Percentiles rank a stretch among this genome's conserved stretches.
Evolutionary conservation across 2,329 filamentous ascomycete species (phyloP).

Genomic region (Pseudocercospora macadamiae): DNA sequence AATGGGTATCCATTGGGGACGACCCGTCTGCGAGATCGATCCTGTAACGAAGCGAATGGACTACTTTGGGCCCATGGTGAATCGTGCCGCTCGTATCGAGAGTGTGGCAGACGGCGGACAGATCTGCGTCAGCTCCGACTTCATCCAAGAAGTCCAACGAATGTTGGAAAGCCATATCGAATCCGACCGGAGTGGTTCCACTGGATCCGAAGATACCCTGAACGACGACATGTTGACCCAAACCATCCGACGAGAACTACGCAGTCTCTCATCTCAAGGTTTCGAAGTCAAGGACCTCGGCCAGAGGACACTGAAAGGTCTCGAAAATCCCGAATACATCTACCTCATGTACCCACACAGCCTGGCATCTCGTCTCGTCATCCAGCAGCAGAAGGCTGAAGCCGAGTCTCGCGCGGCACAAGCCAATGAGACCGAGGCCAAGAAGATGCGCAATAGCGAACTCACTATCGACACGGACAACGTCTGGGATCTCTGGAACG

Average conservation of each 20-base stretch:
- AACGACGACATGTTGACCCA: constrained; percentile 74
- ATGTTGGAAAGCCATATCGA: constrained; percentile 90
- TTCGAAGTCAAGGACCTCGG: constrained; percentile 97
- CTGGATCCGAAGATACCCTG: constrained; percentile 72
- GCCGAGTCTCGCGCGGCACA: constrained; percentile 38
- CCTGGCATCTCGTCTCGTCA: constrained; percentile 76
- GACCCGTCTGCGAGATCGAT: constrained; percentile 91
- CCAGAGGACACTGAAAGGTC: constrained; percentile 90
- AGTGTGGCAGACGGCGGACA: constrained; percentile 94
- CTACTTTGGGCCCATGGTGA: constrained; percentile 99
- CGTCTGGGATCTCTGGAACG: constrained; percentile 87
- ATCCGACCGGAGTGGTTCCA: constrained; percentile 69
- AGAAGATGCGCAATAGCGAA: constrained; percentile 61
- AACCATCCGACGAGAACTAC: constrained; percentile 82
- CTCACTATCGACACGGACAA: constrained; percentile 81
- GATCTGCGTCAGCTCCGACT: constrained; percentile 94
- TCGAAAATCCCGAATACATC: constrained; percentile 95
- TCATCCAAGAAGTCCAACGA: constrained; percentile 92
- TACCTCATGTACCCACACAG: constrained; percentile 94
- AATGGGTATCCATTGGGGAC: constrained; percentile 97
- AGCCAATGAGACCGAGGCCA: constrained; percentile 47
- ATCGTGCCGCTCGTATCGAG: constrained; percentile 91
- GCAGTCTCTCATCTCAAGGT: constrained; percentile 83
- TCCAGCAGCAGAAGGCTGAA: constrained; percentile 61
- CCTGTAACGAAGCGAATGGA: constrained; percentile 98